Evolutionary conservation across 75 land plant species (phyloP), one percentile per base, ranked within the genome.

Genomic region (Gnetum montanum): DNA sequence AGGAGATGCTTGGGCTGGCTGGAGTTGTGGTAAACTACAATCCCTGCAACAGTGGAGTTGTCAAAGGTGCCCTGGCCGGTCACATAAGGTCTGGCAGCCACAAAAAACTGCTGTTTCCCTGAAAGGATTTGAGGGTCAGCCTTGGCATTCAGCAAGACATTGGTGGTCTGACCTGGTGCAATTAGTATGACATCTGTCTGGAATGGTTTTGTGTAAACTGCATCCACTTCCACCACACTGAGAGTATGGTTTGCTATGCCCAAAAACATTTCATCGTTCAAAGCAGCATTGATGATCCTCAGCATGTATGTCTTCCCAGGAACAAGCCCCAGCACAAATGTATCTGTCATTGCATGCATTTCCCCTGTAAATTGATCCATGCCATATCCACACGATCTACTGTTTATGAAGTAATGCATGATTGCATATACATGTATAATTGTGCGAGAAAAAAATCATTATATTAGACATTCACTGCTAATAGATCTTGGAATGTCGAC

Each of bases 161-260:
- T 79, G 35, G 47, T 37, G 30, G 89, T 82, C 61, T 85, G 89
- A 22, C 89, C 89, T 1, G 89, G 89, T 1, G 81, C 47, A 7
- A 78, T 55, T 31, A 58, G 34, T 57, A 82, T 22, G 44, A 48
- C 46, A 34, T 64, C 69, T 7, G 61, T 57, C 0, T 24, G 51
- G 47, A 66, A 62, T 0, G 82, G 70, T 49, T 85, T 78, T 6
- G 59, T 53, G 64, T 82, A 85, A 24, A 52, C 62, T 15, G 56
- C 82, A 46, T 85, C 90, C 15, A 70, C 41, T 20, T 70, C 90
- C 12, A 85, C 87, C 2, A 85, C 70, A 7, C 82, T 79, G 31
- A 85, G 20, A 15, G 45, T 65, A 59, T 85, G 90, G 38, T 58
- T 62, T 30, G 87, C 82, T 34, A 83, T 74, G 47, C 70, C 31